Evolutionary conservation across 2,329 filamentous ascomycete genomes (phyloP), one percentile per base, ranked within the genome.

Genomic region (Thermoascus crustaceus): DNA sequence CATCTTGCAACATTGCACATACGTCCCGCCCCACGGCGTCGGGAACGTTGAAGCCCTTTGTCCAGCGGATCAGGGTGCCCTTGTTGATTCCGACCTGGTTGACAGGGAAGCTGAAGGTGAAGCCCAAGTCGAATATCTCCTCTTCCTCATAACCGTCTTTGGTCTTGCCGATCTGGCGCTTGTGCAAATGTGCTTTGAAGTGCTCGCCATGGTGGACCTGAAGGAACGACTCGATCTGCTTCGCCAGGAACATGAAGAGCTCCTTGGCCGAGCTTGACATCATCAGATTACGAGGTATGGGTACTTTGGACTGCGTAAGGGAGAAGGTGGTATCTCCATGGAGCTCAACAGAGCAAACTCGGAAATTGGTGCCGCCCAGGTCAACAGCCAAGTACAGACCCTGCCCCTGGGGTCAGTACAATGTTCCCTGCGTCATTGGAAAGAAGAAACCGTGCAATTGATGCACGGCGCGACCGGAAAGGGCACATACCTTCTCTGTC

Each of bases 91-190:
- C 88, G 39, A 84, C 72, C 61, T 98, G 91, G 58, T 93, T 78
- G 24, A 96, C 88, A 2, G 91, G 91, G 67, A 96, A 98, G 58
- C 85, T 94, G 66, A 98, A 98, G 35, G 91, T 98, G 66, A 98
- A 98, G n/a, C 91, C 91, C 26, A 98, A 72, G 51, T 87, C 84
- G 67, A 96, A 94, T 42, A 91, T 76, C 40, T 89, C 73, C 57
- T 89, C 78, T 43, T 86, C 78, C 35, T 69, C 68, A 54, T 70
- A 78, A 18, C 75, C 76, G 32, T 74, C 68, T 13, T 71, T 69
- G 17, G 71, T 70, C 57, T 72, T 76, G 31, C 69, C 62, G 3
- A 78, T 79, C 44, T 75, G 66, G 42, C 81, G 76, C 42, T 81
- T 76, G 48, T 73, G 72, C 40, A 80, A 58, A 58, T 86, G 74